Percentiles rank a stretch among this genome's conserved stretches.
Evolutionary conservation across 106 monocot species (phyloP).

Genomic region (Dendrobium catenatum): DNA sequence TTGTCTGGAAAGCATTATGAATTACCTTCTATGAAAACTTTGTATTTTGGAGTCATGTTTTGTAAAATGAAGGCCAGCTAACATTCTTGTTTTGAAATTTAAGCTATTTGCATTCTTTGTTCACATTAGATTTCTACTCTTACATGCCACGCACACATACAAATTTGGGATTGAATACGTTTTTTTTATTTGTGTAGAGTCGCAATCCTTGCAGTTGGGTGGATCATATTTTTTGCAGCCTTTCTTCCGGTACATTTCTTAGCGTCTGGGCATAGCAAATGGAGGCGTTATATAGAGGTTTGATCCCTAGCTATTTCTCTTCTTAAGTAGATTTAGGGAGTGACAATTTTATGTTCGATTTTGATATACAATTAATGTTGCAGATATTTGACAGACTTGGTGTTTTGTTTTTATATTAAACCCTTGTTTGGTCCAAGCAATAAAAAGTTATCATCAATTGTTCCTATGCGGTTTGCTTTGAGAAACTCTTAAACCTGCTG

Average conservation of each 20-base stretch:
- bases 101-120: too few species aligned
- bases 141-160: too few species aligned
- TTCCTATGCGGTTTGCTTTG: too few species aligned
- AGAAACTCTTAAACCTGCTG: too few species aligned
- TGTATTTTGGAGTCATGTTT: not conserved
- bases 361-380: not conserved
- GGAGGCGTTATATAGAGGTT: constrained; percentile 13
- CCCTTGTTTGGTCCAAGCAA: too few species aligned
- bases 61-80: not conserved
- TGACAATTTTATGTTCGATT: not conserved
- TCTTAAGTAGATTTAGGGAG: not conserved
- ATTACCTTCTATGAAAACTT: not conserved
- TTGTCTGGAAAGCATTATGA: not conserved
- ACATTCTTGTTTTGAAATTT: too few species aligned
- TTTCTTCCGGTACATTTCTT: constrained; percentile 21
- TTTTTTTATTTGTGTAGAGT: constrained; percentile 8
- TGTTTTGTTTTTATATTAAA: not conserved
- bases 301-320: not conserved
- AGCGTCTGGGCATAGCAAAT: not conserved
- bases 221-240: constrained; percentile 15
- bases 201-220: constrained; percentile 13
- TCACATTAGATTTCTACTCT: too few species aligned
- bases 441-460: too few species aligned
- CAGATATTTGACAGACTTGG: not conserved
- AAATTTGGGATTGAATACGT: not conserved